phyloP scores from a whole-genome alignment of 176 grass and related monocot species.

The Carex parvula region DNA sequence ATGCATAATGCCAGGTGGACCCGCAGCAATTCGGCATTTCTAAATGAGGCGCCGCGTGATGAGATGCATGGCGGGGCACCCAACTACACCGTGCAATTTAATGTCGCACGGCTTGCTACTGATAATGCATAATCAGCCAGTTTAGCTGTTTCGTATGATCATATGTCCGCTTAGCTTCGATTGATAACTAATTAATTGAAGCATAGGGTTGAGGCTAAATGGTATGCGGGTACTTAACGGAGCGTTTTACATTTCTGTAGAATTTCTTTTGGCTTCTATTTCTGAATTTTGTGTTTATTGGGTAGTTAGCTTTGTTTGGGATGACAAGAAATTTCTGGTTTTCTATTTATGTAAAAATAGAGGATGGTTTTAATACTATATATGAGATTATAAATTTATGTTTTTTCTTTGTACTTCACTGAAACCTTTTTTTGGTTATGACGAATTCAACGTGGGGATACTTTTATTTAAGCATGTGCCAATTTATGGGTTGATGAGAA shows the following conservation, averaged over 20 bases:
- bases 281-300: background rate
- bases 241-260: background rate
- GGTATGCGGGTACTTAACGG: background rate
- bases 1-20: constrained; percentile 61
- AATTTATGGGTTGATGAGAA: background rate
- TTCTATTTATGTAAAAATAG: background rate
- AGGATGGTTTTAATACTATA: background rate
- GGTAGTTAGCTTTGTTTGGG: background rate
- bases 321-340: no score
- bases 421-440: background rate
- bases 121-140: background rate
- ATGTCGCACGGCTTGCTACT: constrained; percentile 44
- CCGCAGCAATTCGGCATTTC: constrained; percentile 76
- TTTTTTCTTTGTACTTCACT: background rate
- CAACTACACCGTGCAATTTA: constrained; percentile 67
- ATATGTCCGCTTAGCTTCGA: background rate
- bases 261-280: background rate
- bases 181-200: background rate
- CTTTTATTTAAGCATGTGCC: background rate
- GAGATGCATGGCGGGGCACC: constrained; percentile 29
- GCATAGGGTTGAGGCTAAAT: background rate
- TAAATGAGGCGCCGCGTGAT: constrained; percentile 79
- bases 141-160: background rate
- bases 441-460: background rate
- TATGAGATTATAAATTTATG: background rate